Evolutionary conservation across 768 basidiomycete species (phyloP).

Genomic region (Naganishia randhawae): DNA sequence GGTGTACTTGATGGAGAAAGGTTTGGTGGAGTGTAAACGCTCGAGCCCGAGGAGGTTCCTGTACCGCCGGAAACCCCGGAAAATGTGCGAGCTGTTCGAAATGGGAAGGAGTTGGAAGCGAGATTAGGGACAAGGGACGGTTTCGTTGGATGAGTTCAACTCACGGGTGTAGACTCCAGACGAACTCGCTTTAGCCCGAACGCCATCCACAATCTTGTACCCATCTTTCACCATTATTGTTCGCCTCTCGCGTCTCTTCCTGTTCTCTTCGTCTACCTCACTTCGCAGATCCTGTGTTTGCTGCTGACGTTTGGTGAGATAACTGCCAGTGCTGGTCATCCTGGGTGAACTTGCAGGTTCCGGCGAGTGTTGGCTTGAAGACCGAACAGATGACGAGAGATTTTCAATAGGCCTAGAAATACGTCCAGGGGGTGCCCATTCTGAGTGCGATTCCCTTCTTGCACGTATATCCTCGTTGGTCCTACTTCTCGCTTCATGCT

Average conservation of each 20-base stretch:
- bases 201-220: constrained; percentile 32
- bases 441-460: neutral
- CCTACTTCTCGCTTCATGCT: neutral
- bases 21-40: constrained; percentile 7
- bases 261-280: constrained; percentile 23
- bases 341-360: neutral
- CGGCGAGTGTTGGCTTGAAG: constrained; percentile 4
- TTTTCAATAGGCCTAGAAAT: neutral
- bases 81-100: constrained; percentile 20
- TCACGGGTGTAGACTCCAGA: constrained; percentile 34
- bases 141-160: neutral
- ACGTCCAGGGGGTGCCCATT: constrained; percentile 13
- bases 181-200: constrained; percentile 25
- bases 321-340: neutral
- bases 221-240: constrained; percentile 29
- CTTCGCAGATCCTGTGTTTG: constrained; percentile 9
- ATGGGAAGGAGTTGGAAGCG: neutral
- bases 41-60: neutral
- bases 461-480: neutral
- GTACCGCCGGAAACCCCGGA: constrained; percentile 11
- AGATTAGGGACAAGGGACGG: neutral
- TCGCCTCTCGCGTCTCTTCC: constrained; percentile 21
- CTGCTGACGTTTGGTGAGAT: constrained; percentile 4
- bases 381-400: neutral
- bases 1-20: constrained; percentile 4